phyloP scores from a whole-genome alignment of 768 basidiomycete species.

The Tulasnella sp. region DNA sequence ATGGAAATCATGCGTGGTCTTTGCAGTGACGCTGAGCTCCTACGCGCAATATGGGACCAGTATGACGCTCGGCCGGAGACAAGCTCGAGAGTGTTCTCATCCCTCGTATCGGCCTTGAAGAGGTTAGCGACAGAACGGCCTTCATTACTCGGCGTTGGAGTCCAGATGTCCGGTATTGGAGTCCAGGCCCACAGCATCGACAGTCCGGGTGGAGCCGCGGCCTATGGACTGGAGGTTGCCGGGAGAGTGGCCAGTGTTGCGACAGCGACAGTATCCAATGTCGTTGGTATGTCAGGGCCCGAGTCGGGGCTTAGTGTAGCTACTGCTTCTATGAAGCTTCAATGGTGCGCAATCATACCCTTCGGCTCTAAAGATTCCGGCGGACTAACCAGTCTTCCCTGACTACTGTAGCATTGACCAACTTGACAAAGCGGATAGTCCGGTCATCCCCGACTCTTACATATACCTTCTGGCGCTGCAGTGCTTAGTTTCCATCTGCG shows the following conservation, averaged over 20 bases:
- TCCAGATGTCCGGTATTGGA: slow-evolving; percentile 76
- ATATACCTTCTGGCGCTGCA: slow-evolving; percentile 87
- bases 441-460: slow-evolving; percentile 86
- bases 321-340: slow-evolving; percentile 72
- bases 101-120: slow-evolving; percentile 73
- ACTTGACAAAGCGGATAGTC: slow-evolving; percentile 93
- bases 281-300: slow-evolving; percentile 74
- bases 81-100: slow-evolving; percentile 45
- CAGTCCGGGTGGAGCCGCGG: slow-evolving; percentile 24
- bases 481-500: slow-evolving; percentile 73
- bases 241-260: slow-evolving; percentile 78
- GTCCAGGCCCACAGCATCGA: slow-evolving; percentile 30
- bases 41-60: slow-evolving; percentile 66
- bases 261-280: slow-evolving; percentile 70
- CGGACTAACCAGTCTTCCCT: slow-evolving; percentile 4
- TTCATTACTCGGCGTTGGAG: slow-evolving; percentile 59
- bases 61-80: slow-evolving; percentile 49
- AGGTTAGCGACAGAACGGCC: slow-evolving; percentile 85
- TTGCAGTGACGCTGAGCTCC: slow-evolving; percentile 68
- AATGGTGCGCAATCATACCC: slow-evolving; percentile 49
- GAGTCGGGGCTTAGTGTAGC: slow-evolving; percentile 61
- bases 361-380: neutral
- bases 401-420: slow-evolving; percentile 71
- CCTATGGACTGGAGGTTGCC: slow-evolving; percentile 57
- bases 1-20: slow-evolving; percentile 88